These are phyloP conservation scores for Camellia sinensis DNA, from an alignment of 148 eudicot species.

Conservation along the genomic window DNA sequence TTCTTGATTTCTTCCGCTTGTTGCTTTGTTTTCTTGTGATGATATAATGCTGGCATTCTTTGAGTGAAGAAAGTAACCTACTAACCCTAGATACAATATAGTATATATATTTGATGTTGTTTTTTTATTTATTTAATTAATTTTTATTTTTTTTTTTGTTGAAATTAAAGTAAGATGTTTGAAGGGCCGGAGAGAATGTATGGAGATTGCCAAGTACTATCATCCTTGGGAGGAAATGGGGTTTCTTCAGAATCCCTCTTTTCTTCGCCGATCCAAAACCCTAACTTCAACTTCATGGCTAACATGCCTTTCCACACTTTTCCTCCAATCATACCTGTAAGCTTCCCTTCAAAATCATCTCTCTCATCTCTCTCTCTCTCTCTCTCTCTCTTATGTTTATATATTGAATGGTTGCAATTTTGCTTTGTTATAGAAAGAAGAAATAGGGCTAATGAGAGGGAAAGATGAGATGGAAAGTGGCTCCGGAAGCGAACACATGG, in stretches of 20 bases:
- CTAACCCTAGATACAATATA: conserved; percentile 5
- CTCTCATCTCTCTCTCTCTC: background rate
- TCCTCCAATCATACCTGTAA: conserved; percentile 58
- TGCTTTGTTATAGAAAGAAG: conserved; percentile 53
- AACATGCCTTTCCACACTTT: conserved; percentile 60
- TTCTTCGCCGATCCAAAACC: conserved; percentile 58
- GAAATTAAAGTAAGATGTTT: background rate
- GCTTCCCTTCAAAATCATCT: background rate
- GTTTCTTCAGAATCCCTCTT: conserved; percentile 46
- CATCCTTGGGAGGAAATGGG: conserved; percentile 52
- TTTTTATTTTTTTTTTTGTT: conserved; percentile 1
- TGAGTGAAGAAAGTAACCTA: background rate
- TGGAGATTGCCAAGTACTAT: conserved; percentile 88
- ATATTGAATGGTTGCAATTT: background rate
- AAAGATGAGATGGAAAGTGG: conserved; percentile 75
- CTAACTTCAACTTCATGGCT: conserved; percentile 79
- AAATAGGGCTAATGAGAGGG: conserved; percentile 37
- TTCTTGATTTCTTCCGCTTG: background rate
- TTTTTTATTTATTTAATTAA: background rate
- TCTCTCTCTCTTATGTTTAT: too few species aligned
- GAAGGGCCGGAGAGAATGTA: conserved; percentile 43
- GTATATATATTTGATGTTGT: background rate
- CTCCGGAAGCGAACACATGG: conserved; percentile 80
- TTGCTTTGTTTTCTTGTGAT: background rate
- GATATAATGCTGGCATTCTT: background rate